Conservation (phyloP, 2,329 filamentous ascomycete genomes). For the Beauveria pseudobassiana region DNA sequence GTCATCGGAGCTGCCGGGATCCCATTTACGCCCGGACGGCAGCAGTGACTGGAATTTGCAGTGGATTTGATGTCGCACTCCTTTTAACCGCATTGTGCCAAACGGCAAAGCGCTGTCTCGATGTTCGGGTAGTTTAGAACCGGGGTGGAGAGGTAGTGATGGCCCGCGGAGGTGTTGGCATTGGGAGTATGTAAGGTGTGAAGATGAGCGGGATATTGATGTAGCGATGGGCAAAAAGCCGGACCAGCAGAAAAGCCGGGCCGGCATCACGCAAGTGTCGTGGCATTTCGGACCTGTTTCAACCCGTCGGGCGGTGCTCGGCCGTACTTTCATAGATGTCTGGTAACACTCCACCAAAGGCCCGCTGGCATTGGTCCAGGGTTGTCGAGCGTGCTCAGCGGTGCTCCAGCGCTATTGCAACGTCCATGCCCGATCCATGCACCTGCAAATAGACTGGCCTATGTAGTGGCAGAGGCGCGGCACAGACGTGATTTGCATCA, state of each 20-base stretch:
- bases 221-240: background rate
- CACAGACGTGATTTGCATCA: background rate
- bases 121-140: conserved; percentile 5
- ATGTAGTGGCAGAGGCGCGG: background rate
- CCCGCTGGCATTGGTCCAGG: conserved; percentile 14
- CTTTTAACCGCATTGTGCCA: conserved; percentile 31
- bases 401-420: conserved; percentile 1
- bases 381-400: background rate
- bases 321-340: conserved; percentile 27
- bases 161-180: background rate
- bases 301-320: conserved; percentile 29
- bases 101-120: conserved; percentile 3
- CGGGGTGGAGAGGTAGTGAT: conserved; percentile 6
- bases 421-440: background rate
- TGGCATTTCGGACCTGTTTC: conserved; percentile 19
- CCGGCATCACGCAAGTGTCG: conserved; percentile 2
- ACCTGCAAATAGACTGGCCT: background rate
- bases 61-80: conserved; percentile 28
- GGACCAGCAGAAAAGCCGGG: background rate
- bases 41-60: conserved; percentile 23
- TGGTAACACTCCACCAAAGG: conserved; percentile 26
- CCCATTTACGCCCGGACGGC: conserved; percentile 24
- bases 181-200: background rate
- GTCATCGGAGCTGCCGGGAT: conserved; percentile 15
- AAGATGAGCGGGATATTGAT: background rate